Evolutionary conservation across 2,329 filamentous ascomycete genomes (phyloP).

Genomic region (Microdochium paspali): DNA sequence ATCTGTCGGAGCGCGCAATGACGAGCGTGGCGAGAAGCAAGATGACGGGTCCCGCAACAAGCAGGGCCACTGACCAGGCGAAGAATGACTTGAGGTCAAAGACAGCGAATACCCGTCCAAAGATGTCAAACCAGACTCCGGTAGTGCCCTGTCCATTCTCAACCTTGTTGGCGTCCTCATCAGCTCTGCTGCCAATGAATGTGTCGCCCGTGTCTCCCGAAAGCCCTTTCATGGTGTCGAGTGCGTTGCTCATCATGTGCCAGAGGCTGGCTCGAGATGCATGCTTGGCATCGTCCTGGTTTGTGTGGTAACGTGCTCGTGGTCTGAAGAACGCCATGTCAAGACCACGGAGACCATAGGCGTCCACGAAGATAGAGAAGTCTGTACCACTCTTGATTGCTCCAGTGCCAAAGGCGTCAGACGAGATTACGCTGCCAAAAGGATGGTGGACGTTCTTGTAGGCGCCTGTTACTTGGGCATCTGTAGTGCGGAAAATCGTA

Average conservation of each 20-base stretch:
- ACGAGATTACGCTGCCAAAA: slow-evolving; percentile 73
- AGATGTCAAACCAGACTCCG: slow-evolving; percentile 91
- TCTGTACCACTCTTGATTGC: slow-evolving; percentile 82
- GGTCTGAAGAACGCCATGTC: slow-evolving; percentile 90
- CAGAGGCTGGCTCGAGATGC: slow-evolving; percentile 65
- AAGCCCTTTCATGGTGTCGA: slow-evolving; percentile 64
- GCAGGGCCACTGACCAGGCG: slow-evolving; percentile 73
- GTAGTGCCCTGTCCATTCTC: slow-evolving; percentile 56
- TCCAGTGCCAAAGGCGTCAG: slow-evolving; percentile 74
- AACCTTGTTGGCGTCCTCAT: slow-evolving; percentile 49
- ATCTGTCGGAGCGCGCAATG: slow-evolving; percentile 65
- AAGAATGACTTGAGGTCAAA: slow-evolving; percentile 78
- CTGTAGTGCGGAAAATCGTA: slow-evolving; percentile 78
- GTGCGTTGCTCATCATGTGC: slow-evolving; percentile 87
- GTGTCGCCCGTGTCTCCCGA: slow-evolving; percentile 56
- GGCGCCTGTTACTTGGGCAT: slow-evolving; percentile 73
- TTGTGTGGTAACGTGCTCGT: slow-evolving; percentile 79
- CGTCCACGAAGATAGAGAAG: slow-evolving; percentile 71
- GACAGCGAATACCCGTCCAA: slow-evolving; percentile 69
- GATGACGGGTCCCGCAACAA: slow-evolving; percentile 69
- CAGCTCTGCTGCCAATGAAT: slow-evolving; percentile 45
- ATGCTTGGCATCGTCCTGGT: slow-evolving; percentile 77
- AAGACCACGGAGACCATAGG: slow-evolving; percentile 74
- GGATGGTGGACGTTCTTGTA: slow-evolving; percentile 66
- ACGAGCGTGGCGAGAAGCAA: slow-evolving; percentile 61